These are phyloP conservation scores for Chlamydomonas applanata DNA, from an alignment of 139 green algal species.

Conservation along the genomic window DNA sequence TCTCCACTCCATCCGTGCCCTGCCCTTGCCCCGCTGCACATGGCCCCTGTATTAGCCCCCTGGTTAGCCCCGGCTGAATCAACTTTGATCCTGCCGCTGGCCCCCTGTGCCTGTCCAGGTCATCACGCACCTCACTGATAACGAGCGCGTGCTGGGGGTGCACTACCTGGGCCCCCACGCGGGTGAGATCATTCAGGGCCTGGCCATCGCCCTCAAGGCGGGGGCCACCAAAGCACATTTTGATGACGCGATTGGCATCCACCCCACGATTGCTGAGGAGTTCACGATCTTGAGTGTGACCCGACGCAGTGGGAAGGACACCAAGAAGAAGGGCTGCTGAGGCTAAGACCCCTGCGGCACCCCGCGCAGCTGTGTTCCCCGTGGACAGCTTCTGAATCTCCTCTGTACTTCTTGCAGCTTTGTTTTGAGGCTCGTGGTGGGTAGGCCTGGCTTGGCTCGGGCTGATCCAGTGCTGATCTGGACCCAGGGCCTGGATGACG, in stretches of 20 bases:
- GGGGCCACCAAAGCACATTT: constrained; percentile 90
- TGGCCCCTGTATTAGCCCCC: no score
- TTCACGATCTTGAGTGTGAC: constrained; percentile 62
- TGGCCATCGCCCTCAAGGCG: constrained; percentile 91
- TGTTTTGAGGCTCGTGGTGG: no score
- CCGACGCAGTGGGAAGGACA: constrained; percentile 45
- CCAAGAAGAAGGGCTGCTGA: constrained; percentile 49
- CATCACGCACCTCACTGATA: constrained; percentile 18
- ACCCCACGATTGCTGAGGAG: constrained; percentile 89
- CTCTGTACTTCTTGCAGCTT: no score
- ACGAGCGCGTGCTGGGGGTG: constrained; percentile 67
- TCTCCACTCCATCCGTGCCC: no score
- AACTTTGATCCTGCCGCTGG: no score
- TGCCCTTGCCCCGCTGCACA: no score
- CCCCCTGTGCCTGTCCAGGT: no score
- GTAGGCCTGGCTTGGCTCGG: no score
- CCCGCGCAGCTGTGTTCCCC: neutral
- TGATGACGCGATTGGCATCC: constrained; percentile 91
- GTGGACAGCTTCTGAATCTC: no score
- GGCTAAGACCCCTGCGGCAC: constrained; percentile 29
- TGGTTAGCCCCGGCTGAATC: no score
- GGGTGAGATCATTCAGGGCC: constrained; percentile 90
- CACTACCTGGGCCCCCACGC: constrained; percentile 89
- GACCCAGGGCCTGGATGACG: no score
- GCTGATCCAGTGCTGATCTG: no score